Percentiles rank a stretch among this genome's conserved stretches.
phyloP scores from a whole-genome alignment of 2,329 filamentous ascomycete species.

The Zymoseptoria brevis region DNA sequence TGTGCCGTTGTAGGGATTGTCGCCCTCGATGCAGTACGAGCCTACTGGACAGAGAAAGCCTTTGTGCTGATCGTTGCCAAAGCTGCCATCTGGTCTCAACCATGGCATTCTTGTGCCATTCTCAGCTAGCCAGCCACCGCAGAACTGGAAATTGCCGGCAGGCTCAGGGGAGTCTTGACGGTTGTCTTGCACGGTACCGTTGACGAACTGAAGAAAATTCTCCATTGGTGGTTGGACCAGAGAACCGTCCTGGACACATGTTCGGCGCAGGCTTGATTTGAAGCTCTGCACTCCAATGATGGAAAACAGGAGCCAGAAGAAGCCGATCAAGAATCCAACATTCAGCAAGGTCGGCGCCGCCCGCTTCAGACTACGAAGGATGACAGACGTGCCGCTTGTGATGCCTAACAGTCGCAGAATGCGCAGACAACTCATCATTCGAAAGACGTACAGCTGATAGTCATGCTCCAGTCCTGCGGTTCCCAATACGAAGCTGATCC shows the following conservation, averaged over 20 bases:
- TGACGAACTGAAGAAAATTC: conserved; percentile 44
- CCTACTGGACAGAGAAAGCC: conserved; percentile 81
- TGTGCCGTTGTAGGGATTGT: conserved; percentile 74
- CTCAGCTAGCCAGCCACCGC: conserved; percentile 69
- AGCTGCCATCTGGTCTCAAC: conserved; percentile 50
- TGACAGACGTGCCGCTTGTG: conserved; percentile 90
- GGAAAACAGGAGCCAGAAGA: conserved; percentile 96
- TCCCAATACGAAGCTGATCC: conserved; percentile 75
- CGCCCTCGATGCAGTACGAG: conserved; percentile 72
- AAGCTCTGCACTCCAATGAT: conserved; percentile 97
- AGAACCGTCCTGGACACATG: conserved; percentile 42
- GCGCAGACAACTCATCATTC: conserved; percentile 91
- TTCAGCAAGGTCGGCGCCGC: conserved; percentile 85
- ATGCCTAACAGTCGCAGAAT: conserved; percentile 85
- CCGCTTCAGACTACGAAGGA: conserved; percentile 89
- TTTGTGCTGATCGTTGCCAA: conserved; percentile 54
- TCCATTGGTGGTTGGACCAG: conserved; percentile 26
- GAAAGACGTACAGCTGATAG: conserved; percentile 78
- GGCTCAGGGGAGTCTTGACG: conserved; percentile 17
- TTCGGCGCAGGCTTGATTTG: conserved; percentile 44
- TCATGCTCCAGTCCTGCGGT: conserved; percentile 59
- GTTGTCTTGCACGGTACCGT: conserved; percentile 4
- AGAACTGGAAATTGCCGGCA: conserved; percentile 63
- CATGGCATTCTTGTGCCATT: conserved; percentile 55
- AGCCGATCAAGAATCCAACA: conserved; percentile 86